Percentiles rank a stretch among this genome's conserved stretches.
These are phyloP conservation scores for Casuarina glauca DNA, from an alignment of 306 rosid genomes.

Conservation along the genomic window DNA sequence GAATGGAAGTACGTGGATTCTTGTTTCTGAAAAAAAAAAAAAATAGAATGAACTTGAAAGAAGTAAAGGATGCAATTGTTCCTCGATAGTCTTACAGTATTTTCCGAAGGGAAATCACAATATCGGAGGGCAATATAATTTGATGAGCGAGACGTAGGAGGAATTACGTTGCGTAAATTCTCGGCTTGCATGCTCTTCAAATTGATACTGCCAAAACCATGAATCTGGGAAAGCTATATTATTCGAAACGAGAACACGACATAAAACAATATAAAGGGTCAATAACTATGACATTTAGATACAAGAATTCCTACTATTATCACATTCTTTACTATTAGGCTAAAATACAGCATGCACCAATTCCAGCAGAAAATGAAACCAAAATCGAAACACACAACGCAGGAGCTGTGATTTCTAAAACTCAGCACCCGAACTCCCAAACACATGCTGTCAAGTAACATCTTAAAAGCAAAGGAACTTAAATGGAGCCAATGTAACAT, in stretches of 20 bases:
- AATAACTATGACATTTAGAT: neutral
- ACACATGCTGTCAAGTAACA: neutral
- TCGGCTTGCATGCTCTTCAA: constrained; percentile 91
- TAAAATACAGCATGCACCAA: neutral
- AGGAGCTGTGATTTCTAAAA: constrained; percentile 3
- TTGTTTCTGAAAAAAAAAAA: constrained; percentile 12
- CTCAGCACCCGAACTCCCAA: constrained; percentile 23
- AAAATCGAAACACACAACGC: neutral
- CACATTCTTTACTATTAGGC: neutral
- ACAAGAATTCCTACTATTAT: too few species aligned
- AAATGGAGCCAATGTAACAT: constrained; percentile 18
- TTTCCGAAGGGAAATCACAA: constrained; percentile 43
- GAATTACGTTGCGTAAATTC: constrained; percentile 68
- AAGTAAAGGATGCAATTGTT: constrained; percentile 9
- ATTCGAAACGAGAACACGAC: constrained; percentile 37
- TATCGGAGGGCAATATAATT: constrained; percentile 92
- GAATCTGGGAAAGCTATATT: constrained; percentile 75
- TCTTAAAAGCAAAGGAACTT: neutral
- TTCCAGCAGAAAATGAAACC: neutral
- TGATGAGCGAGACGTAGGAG: constrained; percentile 85
- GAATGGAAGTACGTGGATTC: too few species aligned
- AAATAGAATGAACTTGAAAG: constrained; percentile 19
- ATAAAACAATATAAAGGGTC: constrained; percentile 19
- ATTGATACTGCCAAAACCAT: constrained; percentile 91
- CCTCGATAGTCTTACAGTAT: constrained; percentile 49